Conservation (phyloP, 495 filamentous ascomycete species). For the Diplogelasinospora grovesii region DNA sequence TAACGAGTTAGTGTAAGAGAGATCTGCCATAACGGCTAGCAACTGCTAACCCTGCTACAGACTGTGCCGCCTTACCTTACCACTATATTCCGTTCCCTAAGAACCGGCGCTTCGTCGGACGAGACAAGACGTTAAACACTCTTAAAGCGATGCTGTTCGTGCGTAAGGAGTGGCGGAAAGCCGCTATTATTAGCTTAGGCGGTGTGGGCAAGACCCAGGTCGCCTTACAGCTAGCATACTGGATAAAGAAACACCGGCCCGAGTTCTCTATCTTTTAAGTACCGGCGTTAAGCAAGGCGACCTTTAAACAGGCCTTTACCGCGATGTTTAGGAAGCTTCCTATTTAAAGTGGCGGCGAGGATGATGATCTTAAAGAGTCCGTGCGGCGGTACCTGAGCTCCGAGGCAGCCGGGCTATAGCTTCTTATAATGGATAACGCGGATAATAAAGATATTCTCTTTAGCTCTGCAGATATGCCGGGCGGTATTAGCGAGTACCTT, state of each 20-base stretch:
- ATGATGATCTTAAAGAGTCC: slow-evolving; percentile 13
- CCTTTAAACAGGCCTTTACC: slow-evolving; percentile 41
- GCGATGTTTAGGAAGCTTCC: slow-evolving; percentile 29
- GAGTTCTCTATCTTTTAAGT: slow-evolving; percentile 48
- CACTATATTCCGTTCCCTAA: slow-evolving; percentile 17
- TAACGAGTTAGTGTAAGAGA: too few species aligned
- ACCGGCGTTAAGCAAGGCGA: slow-evolving; percentile 30
- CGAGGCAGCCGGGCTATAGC: slow-evolving; percentile 16
- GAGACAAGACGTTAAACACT: slow-evolving; percentile 13
- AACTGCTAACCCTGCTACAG: too few species aligned
- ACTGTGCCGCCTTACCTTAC: not conserved
- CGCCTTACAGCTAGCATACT: slow-evolving; percentile 40
- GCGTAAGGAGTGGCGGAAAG: slow-evolving; percentile 10
- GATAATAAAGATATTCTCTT: slow-evolving; percentile 22
- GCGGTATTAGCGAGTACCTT: slow-evolving; percentile 21
- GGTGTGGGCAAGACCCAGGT: slow-evolving; percentile 49
- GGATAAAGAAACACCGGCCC: slow-evolving; percentile 22
- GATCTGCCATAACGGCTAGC: too few species aligned
- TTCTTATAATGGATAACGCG: slow-evolving; percentile 30
- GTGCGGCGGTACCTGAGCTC: not conserved
- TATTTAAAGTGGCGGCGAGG: slow-evolving; percentile 3
- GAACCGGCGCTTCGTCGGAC: slow-evolving; percentile 28
- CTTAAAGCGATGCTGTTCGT: slow-evolving; percentile 17
- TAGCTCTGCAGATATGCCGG: not conserved
- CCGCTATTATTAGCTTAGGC: slow-evolving; percentile 38